phyloP scores from a whole-genome alignment of 768 basidiomycete genomes.

The Hysterangium stoloniferum region DNA sequence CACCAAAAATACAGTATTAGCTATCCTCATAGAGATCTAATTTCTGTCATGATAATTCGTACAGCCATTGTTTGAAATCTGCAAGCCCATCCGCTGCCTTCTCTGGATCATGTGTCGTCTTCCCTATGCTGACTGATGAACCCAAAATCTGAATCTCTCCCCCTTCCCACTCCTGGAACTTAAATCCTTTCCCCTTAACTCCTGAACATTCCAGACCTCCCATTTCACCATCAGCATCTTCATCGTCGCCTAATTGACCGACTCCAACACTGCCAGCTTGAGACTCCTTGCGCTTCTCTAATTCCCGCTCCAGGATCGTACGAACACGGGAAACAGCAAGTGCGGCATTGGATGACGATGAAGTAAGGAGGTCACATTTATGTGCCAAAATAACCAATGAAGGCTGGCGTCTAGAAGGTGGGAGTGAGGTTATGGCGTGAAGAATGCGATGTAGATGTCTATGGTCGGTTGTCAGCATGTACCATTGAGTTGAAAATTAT shows the following conservation, averaged over 20 bases:
- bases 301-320: constrained; percentile 73
- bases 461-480: constrained; percentile 1
- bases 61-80: constrained; percentile 5
- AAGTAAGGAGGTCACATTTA: constrained; percentile 59
- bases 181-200: constrained; percentile 46
- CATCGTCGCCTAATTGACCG: constrained; percentile 65
- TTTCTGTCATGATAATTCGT: not conserved
- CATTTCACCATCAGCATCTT: constrained; percentile 43
- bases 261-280: constrained; percentile 60
- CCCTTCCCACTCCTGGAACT: constrained; percentile 77
- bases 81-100: constrained; percentile 4
- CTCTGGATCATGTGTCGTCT: not conserved
- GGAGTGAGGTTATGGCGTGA: constrained; percentile 61
- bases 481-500: constrained; percentile 7
- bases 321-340: constrained; percentile 66
- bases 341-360: constrained; percentile 28
- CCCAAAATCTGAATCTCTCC: constrained; percentile 67
- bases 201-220: constrained; percentile 69
- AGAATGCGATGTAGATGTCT: constrained; percentile 72
- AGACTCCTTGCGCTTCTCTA: constrained; percentile 65
- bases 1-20: constrained; percentile 7
- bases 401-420: constrained; percentile 59
- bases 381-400: constrained; percentile 63
- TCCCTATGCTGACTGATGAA: constrained; percentile 39
- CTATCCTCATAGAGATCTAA: not conserved